Evolutionary conservation across 768 basidiomycete genomes (phyloP), one percentile per base, ranked within the genome.

Genomic region (Megacollybia marginata): DNA sequence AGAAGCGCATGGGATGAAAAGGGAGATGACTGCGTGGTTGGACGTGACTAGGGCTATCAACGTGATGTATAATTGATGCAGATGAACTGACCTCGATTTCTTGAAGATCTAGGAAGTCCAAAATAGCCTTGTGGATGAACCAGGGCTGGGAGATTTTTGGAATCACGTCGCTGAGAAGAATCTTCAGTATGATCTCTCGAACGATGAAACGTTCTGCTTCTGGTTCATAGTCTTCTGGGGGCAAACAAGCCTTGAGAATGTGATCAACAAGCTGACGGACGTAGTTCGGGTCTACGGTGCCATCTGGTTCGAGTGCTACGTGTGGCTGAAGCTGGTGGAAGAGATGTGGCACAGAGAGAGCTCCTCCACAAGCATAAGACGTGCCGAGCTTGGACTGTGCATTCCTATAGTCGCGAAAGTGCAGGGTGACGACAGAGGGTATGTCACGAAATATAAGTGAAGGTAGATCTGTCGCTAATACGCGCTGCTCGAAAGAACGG

Each of bases 301-400:
- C 87, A 42, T 88, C 80, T 2, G 79, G 44, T 1, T 75, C 71
- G 43, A 94, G 56, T 8, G 90, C 92, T 65, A 91, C 83, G 63
- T 94, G 92, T 11, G 90, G 85, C 55, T 95, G 91, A 5, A 86
- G 69, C 47, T 79, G 78, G 62, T 92, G 86, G 61, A 93, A 94
- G 50, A 92, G 74, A 55, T 75, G 71, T 1, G 81, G 73, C 2
- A 86, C 69, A 18, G 80, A 71, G 2, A 79, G 69, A 1, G 83
- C 79, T 16, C 81, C 83, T 1, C 83, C 85, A 1, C 70, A 60
- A 1, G 87, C 86, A 54, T 91, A 92, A 0, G 86, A 83, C 0
- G 85, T 81, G 52, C 72, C 71, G 2, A 78, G 61, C 61, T 88
- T 89, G 36, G 72, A 64, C 10, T 61, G 62, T 1, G 84, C 89